phyloP scores from a whole-genome alignment of 2,329 filamentous ascomycete genomes.

The Emmonsiellopsis sp. region DNA sequence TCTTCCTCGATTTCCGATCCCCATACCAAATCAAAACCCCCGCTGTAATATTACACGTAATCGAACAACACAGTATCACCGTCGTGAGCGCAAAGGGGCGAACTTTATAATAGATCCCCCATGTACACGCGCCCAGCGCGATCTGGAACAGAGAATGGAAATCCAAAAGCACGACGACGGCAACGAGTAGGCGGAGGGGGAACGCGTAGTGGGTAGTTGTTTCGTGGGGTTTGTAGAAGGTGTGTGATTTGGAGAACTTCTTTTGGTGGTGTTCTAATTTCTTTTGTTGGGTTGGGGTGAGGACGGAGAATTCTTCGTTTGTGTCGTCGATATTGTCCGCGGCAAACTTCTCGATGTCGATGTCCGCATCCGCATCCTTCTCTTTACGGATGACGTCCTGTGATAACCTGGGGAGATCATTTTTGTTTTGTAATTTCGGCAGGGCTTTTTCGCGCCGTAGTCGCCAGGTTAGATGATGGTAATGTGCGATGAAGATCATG shows the following conservation, averaged over 20 bases:
- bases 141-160: constrained; percentile 74
- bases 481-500: constrained; percentile 73
- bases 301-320: constrained; percentile 51
- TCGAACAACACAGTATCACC: constrained; percentile 69
- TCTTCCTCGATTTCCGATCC: constrained; percentile 70
- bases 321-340: constrained; percentile 38
- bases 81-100: constrained; percentile 68
- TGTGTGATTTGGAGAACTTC: constrained; percentile 74
- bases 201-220: constrained; percentile 75
- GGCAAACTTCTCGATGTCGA: constrained; percentile 32
- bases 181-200: constrained; percentile 62
- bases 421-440: constrained; percentile 57
- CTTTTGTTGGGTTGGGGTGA: constrained; percentile 57
- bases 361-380: constrained; percentile 34
- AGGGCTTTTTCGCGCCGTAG: constrained; percentile 53
- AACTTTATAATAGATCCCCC: constrained; percentile 62
- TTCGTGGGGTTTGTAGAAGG: constrained; percentile 84
- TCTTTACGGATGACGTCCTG: constrained; percentile 10
- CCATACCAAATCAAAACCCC: constrained; percentile 69
- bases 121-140: constrained; percentile 67
- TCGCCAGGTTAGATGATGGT: constrained; percentile 58
- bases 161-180: constrained; percentile 70
- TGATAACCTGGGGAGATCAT: constrained; percentile 49
- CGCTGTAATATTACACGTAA: constrained; percentile 67
- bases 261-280: constrained; percentile 66